Conservation (phyloP, 805 yeast genomes). For the Candida peoriensis region DNA sequence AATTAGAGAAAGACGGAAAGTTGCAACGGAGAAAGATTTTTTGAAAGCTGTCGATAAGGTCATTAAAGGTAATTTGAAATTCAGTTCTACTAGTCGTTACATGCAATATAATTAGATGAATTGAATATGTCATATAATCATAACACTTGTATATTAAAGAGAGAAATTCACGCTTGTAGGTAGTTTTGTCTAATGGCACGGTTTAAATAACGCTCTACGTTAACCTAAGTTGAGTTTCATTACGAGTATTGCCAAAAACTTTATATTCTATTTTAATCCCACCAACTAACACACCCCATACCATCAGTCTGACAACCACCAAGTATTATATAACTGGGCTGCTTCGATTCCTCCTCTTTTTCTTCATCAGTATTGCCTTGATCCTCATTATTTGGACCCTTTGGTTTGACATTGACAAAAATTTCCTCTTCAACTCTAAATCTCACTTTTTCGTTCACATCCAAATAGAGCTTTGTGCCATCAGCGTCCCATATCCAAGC, state of each 20-base stretch:
- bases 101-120: constrained; percentile 92
- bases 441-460: constrained; percentile 85
- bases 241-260: too few relatives aligned
- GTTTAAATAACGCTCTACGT: too few relatives aligned
- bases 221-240: too few relatives aligned
- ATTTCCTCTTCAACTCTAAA: constrained; percentile 88
- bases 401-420: constrained; percentile 80
- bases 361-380: constrained; percentile 23
- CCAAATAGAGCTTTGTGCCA: constrained; percentile 74
- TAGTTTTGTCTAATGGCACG: not conserved
- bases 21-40: constrained; percentile 97
- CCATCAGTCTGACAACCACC: constrained; percentile 96
- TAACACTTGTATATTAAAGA: constrained; percentile 6
- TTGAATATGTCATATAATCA: too few relatives aligned
- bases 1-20: constrained; percentile 95
- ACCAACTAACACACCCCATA: constrained; percentile 95
- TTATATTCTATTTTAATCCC: constrained; percentile 64
- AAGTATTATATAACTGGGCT: constrained; percentile 78
- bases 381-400: constrained; percentile 44
- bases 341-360: constrained; percentile 33
- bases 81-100: constrained; percentile 93
- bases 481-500: constrained; percentile 93
- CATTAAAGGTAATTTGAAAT: constrained; percentile 96
- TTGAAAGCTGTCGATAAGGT: constrained; percentile 97
- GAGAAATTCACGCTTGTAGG: not conserved